Percentiles rank a stretch among this genome's conserved stretches.
phyloP scores from a whole-genome alignment of 176 grass and related monocot genomes.

The Oryza rufipogon region DNA sequence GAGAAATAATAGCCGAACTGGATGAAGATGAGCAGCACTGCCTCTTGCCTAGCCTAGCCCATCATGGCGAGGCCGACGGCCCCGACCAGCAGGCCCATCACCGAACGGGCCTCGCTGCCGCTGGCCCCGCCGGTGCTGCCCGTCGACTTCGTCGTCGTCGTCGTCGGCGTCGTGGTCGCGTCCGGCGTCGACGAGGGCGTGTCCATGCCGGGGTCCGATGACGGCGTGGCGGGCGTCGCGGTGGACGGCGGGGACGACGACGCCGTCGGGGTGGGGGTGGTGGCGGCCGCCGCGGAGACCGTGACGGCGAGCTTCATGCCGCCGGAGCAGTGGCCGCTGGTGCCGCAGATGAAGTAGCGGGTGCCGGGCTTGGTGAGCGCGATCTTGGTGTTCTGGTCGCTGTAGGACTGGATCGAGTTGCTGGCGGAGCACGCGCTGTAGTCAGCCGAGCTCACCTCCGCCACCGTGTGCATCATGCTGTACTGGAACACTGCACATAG shows the following conservation, averaged over 20 bases:
- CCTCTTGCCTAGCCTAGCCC: slow-evolving; percentile 72
- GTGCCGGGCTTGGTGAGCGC: slow-evolving; percentile 66
- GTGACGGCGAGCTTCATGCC: slow-evolving; percentile 92
- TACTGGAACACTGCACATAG: slow-evolving; percentile 76
- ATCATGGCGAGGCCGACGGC: slow-evolving; percentile 50
- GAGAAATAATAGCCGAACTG: background rate
- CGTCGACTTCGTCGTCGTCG: background rate
- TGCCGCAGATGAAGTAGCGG: slow-evolving; percentile 92
- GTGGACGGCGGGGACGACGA: background rate
- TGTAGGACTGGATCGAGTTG: slow-evolving; percentile 77
- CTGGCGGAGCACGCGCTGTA: slow-evolving; percentile 75
- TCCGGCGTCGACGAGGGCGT: slow-evolving; percentile 33
- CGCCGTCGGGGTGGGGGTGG: background rate
- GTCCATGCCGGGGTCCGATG: slow-evolving; percentile 29
- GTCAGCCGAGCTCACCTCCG: slow-evolving; percentile 73
- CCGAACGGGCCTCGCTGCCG: slow-evolving; percentile 14
- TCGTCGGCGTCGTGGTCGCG: slow-evolving; percentile 21
- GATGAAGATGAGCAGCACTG: slow-evolving; percentile 36
- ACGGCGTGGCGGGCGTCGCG: slow-evolving; percentile 21
- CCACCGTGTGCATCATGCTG: slow-evolving; percentile 56
- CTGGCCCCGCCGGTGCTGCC: slow-evolving; percentile 28
- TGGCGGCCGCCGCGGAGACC: slow-evolving; percentile 35
- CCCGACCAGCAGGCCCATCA: slow-evolving; percentile 29
- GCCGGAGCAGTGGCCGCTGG: slow-evolving; percentile 64
- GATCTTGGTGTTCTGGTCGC: slow-evolving; percentile 90